Evolutionary conservation across 2,329 filamentous ascomycete species (phyloP).

Genomic region (Diaporthe sp.): DNA sequence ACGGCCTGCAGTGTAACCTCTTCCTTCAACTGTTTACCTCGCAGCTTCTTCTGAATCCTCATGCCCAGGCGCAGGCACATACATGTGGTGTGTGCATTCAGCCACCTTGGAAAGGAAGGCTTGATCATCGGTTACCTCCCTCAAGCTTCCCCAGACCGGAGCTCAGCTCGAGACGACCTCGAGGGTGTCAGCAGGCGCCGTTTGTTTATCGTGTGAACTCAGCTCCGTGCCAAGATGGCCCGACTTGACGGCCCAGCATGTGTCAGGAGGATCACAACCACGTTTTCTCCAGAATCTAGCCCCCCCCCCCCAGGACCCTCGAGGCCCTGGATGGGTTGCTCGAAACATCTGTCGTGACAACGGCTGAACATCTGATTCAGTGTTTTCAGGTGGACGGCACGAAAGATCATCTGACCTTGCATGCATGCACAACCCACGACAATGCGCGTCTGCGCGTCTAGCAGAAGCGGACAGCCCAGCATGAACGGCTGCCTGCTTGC

Average conservation of each 20-base stretch:
- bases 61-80: background rate
- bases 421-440: background rate
- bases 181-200: background rate
- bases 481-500: slow-evolving; percentile 25
- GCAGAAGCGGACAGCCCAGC: background rate
- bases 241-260: background rate
- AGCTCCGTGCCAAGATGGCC: slow-evolving; percentile 10
- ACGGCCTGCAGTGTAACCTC: slow-evolving; percentile 6
- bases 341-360: slow-evolving; percentile 5
- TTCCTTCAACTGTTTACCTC: background rate
- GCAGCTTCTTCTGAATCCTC: background rate
- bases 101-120: background rate
- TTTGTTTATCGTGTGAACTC: background rate
- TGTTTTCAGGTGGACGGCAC: background rate
- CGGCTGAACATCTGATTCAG: background rate
- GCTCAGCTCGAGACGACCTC: background rate
- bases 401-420: slow-evolving; percentile 11
- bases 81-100: background rate
- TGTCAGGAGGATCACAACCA: background rate
- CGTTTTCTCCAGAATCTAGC: background rate
- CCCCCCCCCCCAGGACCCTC: too few relatives aligned
- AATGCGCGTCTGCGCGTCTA: slow-evolving; percentile 18
- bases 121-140: slow-evolving; percentile 15
- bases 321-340: background rate
- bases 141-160: background rate